Conservation (phyloP, 75 land plant species). For the Selaginella moellendorffii region DNA sequence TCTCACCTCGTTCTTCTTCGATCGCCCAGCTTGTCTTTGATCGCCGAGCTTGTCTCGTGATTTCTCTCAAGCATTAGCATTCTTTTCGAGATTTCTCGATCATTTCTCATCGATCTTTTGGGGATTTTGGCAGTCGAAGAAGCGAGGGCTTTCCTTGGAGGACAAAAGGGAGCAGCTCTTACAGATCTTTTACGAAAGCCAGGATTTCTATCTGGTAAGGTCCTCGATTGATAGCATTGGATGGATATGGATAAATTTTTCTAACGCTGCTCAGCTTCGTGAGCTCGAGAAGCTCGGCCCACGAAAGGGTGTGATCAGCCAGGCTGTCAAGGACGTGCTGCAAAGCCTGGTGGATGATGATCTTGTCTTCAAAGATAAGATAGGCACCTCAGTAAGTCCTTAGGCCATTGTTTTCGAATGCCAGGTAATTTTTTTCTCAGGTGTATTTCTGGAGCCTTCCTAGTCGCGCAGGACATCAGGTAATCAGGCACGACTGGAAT, state of each 20-base stretch:
- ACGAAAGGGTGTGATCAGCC: conserved; percentile 82
- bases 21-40: no score
- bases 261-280: conserved; percentile 37
- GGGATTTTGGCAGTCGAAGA: conserved; percentile 52
- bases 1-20: no score
- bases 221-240: background rate
- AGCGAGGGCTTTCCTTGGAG: conserved; percentile 80
- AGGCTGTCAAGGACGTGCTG: conserved; percentile 88
- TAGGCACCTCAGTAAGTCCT: conserved; percentile 75
- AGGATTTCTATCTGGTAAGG: conserved; percentile 76
- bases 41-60: no score
- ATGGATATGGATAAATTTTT: background rate
- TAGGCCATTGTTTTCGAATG: no score
- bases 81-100: no score
- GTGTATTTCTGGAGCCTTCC: conserved; percentile 98
- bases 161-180: conserved; percentile 85
- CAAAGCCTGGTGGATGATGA: conserved; percentile 93
- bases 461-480: conserved; percentile 93
- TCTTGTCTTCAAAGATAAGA: conserved; percentile 77
- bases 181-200: conserved; percentile 69
- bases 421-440: conserved; percentile 25
- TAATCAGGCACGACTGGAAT: conserved; percentile 10
- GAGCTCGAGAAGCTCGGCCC: conserved; percentile 92
- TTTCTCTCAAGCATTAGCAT: no score
- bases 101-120: background rate